These are phyloP conservation scores for Globisporangium carolinianum DNA, from an alignment of 352 stramenopile species.

Conservation along the genomic window DNA sequence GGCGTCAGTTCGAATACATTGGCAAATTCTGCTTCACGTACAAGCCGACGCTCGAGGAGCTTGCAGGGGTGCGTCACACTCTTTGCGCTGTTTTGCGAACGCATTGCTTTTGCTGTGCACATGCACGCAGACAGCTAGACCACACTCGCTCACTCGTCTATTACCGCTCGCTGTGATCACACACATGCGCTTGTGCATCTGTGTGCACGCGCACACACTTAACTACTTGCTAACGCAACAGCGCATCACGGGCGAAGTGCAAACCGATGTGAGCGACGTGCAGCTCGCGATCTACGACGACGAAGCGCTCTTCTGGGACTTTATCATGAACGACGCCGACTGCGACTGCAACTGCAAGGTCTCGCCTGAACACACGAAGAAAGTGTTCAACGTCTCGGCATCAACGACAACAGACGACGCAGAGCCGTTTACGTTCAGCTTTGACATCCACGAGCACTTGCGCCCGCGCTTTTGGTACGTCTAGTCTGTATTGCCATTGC, in stretches of 20 bases:
- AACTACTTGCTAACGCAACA: conserved; percentile 6
- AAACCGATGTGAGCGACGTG: conserved; percentile 53
- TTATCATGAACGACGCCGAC: conserved; percentile 46
- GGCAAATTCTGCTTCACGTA: conserved; percentile 83
- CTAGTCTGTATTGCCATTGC: too few relatives aligned
- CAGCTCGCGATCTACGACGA: conserved; percentile 80
- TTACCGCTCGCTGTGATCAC: too few relatives aligned
- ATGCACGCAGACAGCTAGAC: not conserved
- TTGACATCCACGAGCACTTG: conserved; percentile 60
- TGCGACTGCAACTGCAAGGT: conserved; percentile 76
- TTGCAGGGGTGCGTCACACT: conserved; percentile 27
- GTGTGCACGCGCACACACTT: not conserved
- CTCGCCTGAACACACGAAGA: conserved; percentile 54
- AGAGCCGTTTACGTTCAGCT: conserved; percentile 50
- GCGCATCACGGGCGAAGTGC: conserved; percentile 50
- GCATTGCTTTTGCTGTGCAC: not conserved
- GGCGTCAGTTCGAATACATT: conserved; percentile 68
- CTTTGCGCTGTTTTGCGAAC: not conserved
- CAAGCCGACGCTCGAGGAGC: conserved; percentile 40
- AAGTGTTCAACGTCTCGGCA: conserved; percentile 56
- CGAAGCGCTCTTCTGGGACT: conserved; percentile 72
- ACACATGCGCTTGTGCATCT: too few relatives aligned
- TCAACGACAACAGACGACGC: conserved; percentile 23
- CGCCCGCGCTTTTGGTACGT: conserved; percentile 54
- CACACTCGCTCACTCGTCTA: not conserved